phyloP scores from a whole-genome alignment of 2,329 filamentous ascomycete genomes.

The Penicillium sp. region DNA sequence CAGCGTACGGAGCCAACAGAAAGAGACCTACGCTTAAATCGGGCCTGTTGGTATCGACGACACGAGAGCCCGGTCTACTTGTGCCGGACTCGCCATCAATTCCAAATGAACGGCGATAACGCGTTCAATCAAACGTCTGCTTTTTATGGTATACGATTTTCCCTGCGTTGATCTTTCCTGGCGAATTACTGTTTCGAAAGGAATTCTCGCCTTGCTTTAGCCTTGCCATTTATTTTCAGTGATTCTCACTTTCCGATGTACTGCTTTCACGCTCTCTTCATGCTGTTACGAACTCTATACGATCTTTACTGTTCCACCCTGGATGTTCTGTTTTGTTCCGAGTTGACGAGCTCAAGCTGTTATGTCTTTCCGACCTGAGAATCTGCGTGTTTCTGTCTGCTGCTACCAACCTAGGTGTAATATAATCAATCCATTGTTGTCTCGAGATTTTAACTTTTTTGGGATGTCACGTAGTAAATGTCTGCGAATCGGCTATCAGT shows the following conservation, averaged over 20 bases:
- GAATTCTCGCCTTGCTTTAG: constrained; percentile 7
- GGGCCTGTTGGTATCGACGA: too few species aligned
- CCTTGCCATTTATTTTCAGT: too few species aligned
- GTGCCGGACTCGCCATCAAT: too few species aligned
- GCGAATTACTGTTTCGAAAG: constrained; percentile 5
- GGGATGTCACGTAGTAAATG: not conserved
- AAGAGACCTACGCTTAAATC: constrained; percentile 24
- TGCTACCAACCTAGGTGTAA: constrained; percentile 20
- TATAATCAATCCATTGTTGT: constrained; percentile 16
- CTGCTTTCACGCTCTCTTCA: constrained; percentile 15
- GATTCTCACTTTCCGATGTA: constrained; percentile 3
- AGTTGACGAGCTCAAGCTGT: constrained; percentile 12
- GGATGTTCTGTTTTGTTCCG: too few species aligned
- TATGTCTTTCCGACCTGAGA: constrained; percentile 4
- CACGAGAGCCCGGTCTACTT: too few species aligned
- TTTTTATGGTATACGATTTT: constrained; percentile 2
- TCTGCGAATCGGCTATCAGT: not conserved
- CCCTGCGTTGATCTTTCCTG: constrained; percentile 12
- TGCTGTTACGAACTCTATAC: constrained; percentile 20
- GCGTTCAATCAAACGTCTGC: not conserved
- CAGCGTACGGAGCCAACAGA: constrained; percentile 28
- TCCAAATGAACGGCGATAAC: not conserved
- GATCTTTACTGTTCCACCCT: constrained; percentile 17
- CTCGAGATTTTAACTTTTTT: not conserved
- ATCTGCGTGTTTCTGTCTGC: constrained; percentile 2